Percentiles rank a stretch among this genome's conserved stretches.
Conservation (phyloP, 208 protist genomes). For the Acanthamoeba comandoni region DNA sequence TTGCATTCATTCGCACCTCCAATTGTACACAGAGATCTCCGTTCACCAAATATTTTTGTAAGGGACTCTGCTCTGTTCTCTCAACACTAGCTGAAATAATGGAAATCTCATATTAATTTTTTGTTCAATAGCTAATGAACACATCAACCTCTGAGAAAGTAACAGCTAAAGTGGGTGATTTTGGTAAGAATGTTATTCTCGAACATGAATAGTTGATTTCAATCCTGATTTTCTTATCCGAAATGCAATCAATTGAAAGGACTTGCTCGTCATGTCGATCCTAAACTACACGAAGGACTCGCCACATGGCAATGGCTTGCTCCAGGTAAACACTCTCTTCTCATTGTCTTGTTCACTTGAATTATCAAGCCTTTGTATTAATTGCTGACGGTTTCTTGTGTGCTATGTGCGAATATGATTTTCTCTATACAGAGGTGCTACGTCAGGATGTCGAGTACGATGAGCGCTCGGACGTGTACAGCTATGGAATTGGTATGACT, state of each 20-base stretch:
- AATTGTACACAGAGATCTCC: slow-evolving; percentile 80
- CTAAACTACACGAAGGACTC: slow-evolving; percentile 51
- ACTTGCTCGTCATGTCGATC: slow-evolving; percentile 54
- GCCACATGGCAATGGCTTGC: slow-evolving; percentile 79
- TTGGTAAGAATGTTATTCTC: slow-evolving; percentile 41
- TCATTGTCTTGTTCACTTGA: too few relatives aligned
- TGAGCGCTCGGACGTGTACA: slow-evolving; percentile 43
- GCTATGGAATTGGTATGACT: slow-evolving; percentile 10
- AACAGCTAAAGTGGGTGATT: slow-evolving; percentile 79
- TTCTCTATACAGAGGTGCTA: slow-evolving; percentile 36
- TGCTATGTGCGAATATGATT: not conserved
- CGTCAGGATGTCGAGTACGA: slow-evolving; percentile 40
- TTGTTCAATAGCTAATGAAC: slow-evolving; percentile 31
- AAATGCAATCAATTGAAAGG: too few relatives aligned
- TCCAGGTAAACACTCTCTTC: slow-evolving; percentile 30
- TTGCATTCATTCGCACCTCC: slow-evolving; percentile 73
- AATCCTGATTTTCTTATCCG: too few relatives aligned
- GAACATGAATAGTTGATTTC: too few relatives aligned
- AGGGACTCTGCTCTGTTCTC: not conserved
- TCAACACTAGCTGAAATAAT: slow-evolving; percentile 6
- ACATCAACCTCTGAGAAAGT: slow-evolving; percentile 1
- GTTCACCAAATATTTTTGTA: slow-evolving; percentile 79
- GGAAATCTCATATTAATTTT: too few relatives aligned
- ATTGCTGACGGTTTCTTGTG: too few relatives aligned
- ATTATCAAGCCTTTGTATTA: too few relatives aligned